phyloP scores from a whole-genome alignment of 352 stramenopile genomes.

The Globisporangium sylvaticum region DNA sequence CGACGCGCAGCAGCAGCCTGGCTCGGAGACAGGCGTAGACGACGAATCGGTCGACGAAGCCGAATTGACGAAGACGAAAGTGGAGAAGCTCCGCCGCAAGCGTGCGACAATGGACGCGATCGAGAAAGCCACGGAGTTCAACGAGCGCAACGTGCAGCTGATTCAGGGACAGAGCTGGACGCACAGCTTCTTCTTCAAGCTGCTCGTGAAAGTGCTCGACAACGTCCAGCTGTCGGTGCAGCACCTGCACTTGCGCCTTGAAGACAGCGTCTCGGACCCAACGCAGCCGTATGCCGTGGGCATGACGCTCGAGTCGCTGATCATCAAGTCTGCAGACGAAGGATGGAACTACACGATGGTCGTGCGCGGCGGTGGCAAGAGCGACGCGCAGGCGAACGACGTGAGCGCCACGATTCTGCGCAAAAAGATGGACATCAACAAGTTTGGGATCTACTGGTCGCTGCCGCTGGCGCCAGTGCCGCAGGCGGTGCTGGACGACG shows the following conservation, averaged over 20 bases:
- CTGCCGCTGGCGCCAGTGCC: conserved; percentile 47
- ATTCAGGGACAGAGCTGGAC: conserved; percentile 38
- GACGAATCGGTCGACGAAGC: not conserved
- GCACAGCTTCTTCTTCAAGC: conserved; percentile 74
- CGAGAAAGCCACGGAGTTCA: conserved; percentile 69
- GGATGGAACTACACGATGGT: conserved; percentile 85
- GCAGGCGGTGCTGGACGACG: conserved; percentile 39
- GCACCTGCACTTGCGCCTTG: conserved; percentile 67
- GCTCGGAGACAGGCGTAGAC: conserved; percentile 3
- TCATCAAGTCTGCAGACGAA: conserved; percentile 79
- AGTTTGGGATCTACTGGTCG: conserved; percentile 80
- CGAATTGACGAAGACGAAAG: conserved; percentile 20
- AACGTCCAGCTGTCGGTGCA: conserved; percentile 83
- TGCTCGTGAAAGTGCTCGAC: conserved; percentile 77
- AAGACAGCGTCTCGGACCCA: conserved; percentile 56
- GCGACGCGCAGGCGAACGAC: conserved; percentile 5
- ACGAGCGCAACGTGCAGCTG: conserved; percentile 33
- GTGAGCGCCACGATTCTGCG: conserved; percentile 41
- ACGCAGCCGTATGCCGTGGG: conserved; percentile 52
- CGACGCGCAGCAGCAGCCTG: conserved; percentile 10
- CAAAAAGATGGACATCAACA: conserved; percentile 83
- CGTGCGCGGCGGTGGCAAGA: conserved; percentile 32
- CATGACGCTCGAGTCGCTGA: conserved; percentile 72
- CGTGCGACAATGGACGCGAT: conserved; percentile 72
- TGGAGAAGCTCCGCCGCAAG: conserved; percentile 61